phyloP scores from a whole-genome alignment of 345 rosid genomes.

The Combretum micranthum region DNA sequence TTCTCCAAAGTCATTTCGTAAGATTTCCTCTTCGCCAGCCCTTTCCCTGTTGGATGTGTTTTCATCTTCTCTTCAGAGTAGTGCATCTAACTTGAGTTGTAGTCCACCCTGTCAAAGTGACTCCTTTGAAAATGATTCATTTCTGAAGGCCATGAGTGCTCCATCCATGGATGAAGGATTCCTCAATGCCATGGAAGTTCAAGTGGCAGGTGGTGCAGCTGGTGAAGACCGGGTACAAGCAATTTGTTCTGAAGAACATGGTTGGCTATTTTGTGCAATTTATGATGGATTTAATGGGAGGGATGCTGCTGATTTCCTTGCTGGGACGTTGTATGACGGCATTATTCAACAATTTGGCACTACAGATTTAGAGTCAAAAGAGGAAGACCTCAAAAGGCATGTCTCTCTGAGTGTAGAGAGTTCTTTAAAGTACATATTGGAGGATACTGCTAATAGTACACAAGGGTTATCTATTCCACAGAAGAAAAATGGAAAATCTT shows the following conservation, averaged over 20 bases:
- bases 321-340: constrained; percentile 82
- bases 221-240: constrained; percentile 99
- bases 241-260: constrained; percentile 94
- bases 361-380: constrained; percentile 52
- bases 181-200: constrained; percentile 67
- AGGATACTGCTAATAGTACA: constrained; percentile 11
- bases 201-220: constrained; percentile 98
- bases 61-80: constrained; percentile 83
- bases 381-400: constrained; percentile 17
- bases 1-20: constrained; percentile 79
- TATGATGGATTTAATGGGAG: constrained; percentile 96
- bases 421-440: constrained; percentile 17
- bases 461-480: constrained; percentile 9
- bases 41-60: constrained; percentile 76
- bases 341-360: constrained; percentile 47
- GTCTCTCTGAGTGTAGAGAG: constrained; percentile 17
- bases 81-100: constrained; percentile 71
- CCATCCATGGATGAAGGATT: constrained; percentile 68
- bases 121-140: constrained; percentile 62
- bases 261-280: constrained; percentile 85
- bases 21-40: constrained; percentile 66
- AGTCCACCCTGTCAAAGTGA: constrained; percentile 56
- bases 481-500: constrained; percentile 8
- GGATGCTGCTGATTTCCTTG: constrained; percentile 98
- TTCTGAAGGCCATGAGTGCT: constrained; percentile 46